Evolutionary conservation across 2,329 filamentous ascomycete species (phyloP), one percentile per base, ranked within the genome.

Genomic region (Helminthosporium solani): DNA sequence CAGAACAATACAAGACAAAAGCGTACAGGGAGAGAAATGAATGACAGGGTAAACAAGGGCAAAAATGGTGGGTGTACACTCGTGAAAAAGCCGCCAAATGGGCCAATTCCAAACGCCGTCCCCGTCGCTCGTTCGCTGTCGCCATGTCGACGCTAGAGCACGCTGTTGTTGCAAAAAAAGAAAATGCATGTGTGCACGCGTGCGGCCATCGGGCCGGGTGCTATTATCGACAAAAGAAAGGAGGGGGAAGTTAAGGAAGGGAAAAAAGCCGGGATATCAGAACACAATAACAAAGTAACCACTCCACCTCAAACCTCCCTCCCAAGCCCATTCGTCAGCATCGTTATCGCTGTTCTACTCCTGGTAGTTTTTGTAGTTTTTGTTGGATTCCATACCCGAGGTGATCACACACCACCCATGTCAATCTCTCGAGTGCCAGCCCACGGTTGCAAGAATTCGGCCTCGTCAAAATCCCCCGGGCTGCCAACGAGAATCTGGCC

Each of bases 391-490:
- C n/a, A n/a, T n/a, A n/a, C n/a, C n/a, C n/a, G n/a, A n/a, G n/a
- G n/a, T n/a, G n/a, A n/a, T 40, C 16, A 40, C 8, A 40, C 38
- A 31, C 38, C 38, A 15, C 27, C 25, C 35, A 38, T 38, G 8
- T 38, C 35, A 21, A 38, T 27, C 20, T 38, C 35, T 12, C 28
- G 28, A 25, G n/a, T 38, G 9, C 19, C n/a, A 38, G 20, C 23
- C 20, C 20, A 21, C 20, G 35, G 35, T 8, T 25, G 19, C 52
- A 75, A 46, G 39, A 90, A 90, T 1, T 80, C 76, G 0, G 86
- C 86, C 47, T 90, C 86, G 46, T 79, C 83, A 64, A 89, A 89
- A 63, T 89, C 85, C 42, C 54, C 70, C 56, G 70, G 70, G 70
- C 51, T 67, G 50, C 53, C 63, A 33, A 47, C 60, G 54, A 49